These are phyloP conservation scores for Phytopythium mirpurense DNA, from an alignment of 352 stramenopile genomes.

Conservation along the genomic window DNA sequence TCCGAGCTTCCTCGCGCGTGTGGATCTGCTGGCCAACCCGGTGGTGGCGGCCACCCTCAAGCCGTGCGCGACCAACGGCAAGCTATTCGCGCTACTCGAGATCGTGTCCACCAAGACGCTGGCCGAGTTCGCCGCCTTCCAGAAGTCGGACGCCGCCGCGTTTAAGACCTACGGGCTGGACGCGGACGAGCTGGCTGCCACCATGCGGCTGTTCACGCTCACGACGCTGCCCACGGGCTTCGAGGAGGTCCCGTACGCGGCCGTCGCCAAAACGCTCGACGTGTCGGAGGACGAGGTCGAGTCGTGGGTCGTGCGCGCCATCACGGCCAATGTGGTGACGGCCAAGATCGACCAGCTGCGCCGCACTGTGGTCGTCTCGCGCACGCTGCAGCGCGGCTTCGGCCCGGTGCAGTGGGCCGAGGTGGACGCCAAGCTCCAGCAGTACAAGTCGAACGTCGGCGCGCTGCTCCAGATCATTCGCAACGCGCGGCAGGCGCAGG, in stretches of 20 bases:
- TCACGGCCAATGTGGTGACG: slow-evolving; percentile 86
- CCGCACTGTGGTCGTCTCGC: slow-evolving; percentile 86
- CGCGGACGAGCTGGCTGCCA: slow-evolving; percentile 55
- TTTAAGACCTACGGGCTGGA: slow-evolving; percentile 56
- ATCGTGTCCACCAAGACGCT: slow-evolving; percentile 92
- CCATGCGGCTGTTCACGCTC: slow-evolving; percentile 92
- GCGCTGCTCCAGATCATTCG: slow-evolving; percentile 83
- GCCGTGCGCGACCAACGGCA: slow-evolving; percentile 25
- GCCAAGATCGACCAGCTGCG: slow-evolving; percentile 95
- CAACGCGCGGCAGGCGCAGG: slow-evolving; percentile 60
- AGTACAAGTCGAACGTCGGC: slow-evolving; percentile 93
- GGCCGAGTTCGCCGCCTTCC: slow-evolving; percentile 84
- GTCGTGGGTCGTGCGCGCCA: slow-evolving; percentile 92
- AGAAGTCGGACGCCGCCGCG: slow-evolving; percentile 62
- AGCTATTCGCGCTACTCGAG: slow-evolving; percentile 85
- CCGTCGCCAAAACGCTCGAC: slow-evolving; percentile 79
- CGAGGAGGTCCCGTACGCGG: slow-evolving; percentile 88
- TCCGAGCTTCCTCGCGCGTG: slow-evolving; percentile 85
- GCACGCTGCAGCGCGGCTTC: slow-evolving; percentile 76
- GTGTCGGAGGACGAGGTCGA: slow-evolving; percentile 87
- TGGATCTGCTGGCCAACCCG: slow-evolving; percentile 77
- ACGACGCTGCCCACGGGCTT: slow-evolving; percentile 89
- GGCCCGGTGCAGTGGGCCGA: slow-evolving; percentile 88
- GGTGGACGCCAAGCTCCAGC: slow-evolving; percentile 82
- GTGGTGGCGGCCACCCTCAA: slow-evolving; percentile 78